Base-by-base conservation (phyloP, 2,329 filamentous ascomycete genomes). In the Sclerotinia sclerotiorum region DNA sequence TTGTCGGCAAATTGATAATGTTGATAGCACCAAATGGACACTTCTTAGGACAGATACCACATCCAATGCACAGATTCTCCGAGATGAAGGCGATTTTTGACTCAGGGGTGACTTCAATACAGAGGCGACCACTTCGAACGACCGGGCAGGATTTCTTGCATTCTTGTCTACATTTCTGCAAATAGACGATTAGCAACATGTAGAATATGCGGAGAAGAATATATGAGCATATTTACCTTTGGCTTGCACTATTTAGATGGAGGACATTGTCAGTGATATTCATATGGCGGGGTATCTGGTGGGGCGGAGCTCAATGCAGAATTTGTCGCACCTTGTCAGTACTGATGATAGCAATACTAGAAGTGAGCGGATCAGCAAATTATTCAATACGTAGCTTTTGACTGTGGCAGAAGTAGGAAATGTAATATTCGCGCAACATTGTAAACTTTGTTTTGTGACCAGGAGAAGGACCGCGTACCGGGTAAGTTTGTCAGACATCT, bases 1-100 rank as follows among this genome's bases (percentile, higher is more conserved):
- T 99, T 80, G 95, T 99, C 75, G 96, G 95, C 85, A 99, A 84
- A 84, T 99, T 99, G 93, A 99, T 99, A 81, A 99, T 99, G 80
- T 94, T 96, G 82, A 99, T 99, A 77, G 95, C 95, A 78, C 94
- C 91, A 82, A 99, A 99, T 21, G 95, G 95, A 81, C 95, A 99
- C 82, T 98, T 98, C 85, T 99, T 99, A 56, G 94, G 93, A 81
- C 96, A 99, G 83, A 99, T 99, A 89, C 95, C 96, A 79, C 96
- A 99, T 81, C 95, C 95, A 77, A 98, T 97, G 80, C 94, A 97
- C 71, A 97, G 88, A 72, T 88, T 88, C 81, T 99, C 95, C 73
- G 94, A 98, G 78, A 99, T 97, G 85, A 97, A 99, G 79, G 95
- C 95, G 76, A 99, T 94, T 78, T 94, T 94, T 73, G 94, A 96